phyloP scores from a whole-genome alignment of 2,329 filamentous ascomycete genomes.

The Gnomoniopsis smithogilvyi region DNA sequence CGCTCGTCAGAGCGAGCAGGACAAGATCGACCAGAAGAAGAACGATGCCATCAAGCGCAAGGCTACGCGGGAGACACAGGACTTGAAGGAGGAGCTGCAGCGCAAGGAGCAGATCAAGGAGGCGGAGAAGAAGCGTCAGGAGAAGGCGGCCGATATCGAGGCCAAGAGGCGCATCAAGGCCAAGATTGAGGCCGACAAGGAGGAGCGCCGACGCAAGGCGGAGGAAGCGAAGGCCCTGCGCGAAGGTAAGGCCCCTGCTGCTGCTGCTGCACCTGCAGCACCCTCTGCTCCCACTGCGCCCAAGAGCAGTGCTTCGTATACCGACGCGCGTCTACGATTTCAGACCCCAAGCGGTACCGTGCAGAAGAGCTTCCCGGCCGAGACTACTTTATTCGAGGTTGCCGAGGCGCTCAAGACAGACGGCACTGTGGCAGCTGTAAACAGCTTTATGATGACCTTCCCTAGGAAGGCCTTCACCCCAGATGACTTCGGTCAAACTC shows the following conservation, averaged over 20 bases:
- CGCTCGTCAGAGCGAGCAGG: conserved; percentile 62
- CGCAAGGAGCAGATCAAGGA: conserved; percentile 92
- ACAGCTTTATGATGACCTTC: conserved; percentile 81
- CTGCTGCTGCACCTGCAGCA: conserved; percentile 40
- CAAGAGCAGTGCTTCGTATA: conserved; percentile 69
- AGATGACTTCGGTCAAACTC: conserved; percentile 78
- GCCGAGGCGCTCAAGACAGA: conserved; percentile 72
- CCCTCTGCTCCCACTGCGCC: conserved; percentile 43
- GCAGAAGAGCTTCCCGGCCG: conserved; percentile 82
- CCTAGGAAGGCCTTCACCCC: conserved; percentile 77
- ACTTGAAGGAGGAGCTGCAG: conserved; percentile 79
- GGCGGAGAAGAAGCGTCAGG: conserved; percentile 77
- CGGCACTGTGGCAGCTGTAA: conserved; percentile 56
- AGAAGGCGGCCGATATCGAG: conserved; percentile 81
- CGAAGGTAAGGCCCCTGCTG: conserved; percentile 62
- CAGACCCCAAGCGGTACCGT: conserved; percentile 75
- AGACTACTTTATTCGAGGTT: conserved; percentile 91
- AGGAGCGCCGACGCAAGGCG: conserved; percentile 78
- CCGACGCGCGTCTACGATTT: conserved; percentile 76
- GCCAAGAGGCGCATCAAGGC: conserved; percentile 88
- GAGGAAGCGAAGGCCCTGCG: conserved; percentile 82
- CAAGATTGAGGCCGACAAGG: conserved; percentile 93
- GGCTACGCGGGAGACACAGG: conserved; percentile 83
- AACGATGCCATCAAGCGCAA: conserved; percentile 87
- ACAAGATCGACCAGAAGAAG: conserved; percentile 77